These are phyloP conservation scores for Stemphylium beticola DNA, from an alignment of 2,329 filamentous ascomycete species.

Conservation along the genomic window DNA sequence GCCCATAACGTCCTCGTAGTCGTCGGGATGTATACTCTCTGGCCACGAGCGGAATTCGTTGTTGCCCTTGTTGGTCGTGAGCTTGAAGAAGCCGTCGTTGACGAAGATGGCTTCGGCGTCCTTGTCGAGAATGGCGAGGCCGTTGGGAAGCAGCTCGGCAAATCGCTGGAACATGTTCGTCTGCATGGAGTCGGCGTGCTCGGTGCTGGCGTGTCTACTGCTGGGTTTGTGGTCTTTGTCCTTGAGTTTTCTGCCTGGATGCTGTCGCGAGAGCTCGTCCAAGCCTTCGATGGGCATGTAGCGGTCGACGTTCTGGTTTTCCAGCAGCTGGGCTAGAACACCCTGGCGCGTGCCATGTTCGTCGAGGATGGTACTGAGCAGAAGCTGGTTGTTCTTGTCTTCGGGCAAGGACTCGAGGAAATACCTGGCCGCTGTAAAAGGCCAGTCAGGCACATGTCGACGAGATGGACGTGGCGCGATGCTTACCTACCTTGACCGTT, in stretches of 20 bases:
- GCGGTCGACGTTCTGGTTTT: constrained; percentile 25
- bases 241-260: constrained; percentile 22
- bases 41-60: constrained; percentile 55
- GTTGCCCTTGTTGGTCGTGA: constrained; percentile 52
- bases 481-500: constrained; percentile 49
- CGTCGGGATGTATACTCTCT: constrained; percentile 53
- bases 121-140: constrained; percentile 54
- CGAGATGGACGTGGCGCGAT: constrained; percentile 6
- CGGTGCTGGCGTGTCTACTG: background rate
- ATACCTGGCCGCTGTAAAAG: constrained; percentile 28
- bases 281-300: constrained; percentile 37
- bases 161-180: constrained; percentile 54
- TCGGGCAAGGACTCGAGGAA: constrained; percentile 30
- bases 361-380: constrained; percentile 44
- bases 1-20: constrained; percentile 54
- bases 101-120: constrained; percentile 55
- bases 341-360: constrained; percentile 38
- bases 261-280: constrained; percentile 22
- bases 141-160: constrained; percentile 54
- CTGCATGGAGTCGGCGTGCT: constrained; percentile 43
- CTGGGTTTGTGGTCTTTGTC: constrained; percentile 9
- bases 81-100: constrained; percentile 54
- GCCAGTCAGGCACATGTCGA: constrained; percentile 13
- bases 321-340: constrained; percentile 41
- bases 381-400: constrained; percentile 27